Evolutionary conservation across 306 rosid species (phyloP), one percentile per base, ranked within the genome.

Genomic region (Gynostemma pentaphyllum): DNA sequence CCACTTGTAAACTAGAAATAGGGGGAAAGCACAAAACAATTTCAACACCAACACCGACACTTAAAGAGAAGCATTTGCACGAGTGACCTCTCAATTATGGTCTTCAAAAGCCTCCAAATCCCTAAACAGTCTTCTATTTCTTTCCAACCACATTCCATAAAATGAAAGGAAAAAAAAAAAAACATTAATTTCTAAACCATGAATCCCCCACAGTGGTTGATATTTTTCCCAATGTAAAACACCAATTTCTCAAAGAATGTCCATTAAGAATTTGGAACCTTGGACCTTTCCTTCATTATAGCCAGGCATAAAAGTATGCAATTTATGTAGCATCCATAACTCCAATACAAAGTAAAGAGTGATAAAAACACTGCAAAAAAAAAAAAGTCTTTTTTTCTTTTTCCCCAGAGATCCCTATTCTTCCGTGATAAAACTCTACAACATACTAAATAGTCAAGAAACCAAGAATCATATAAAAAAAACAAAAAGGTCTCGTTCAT

Each of bases 391-490:
- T 19, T 18, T 55, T 34, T 18, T 41, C 24, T 30, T 29, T 18
- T 13, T 56, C 63, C 63, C 63, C 63, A 34, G 16, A 56, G 19
- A 32, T 34, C 19, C 45, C 63, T 4, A 45, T 30, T 5, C 63
- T 34, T 4, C 59, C 37, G 26, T 55, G 22, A 9, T 55, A 55
- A 55, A 55, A n/a, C 42, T n/a, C 42, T 18, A 55, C 41, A 32
- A 56, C 11, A 34, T n/a, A 55, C 21, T 30, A 29, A 9, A 1
- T 9, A 18, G 44, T 32, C 18, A 55, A 27, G 44, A 55, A 18
- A 55, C 44, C 44, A 55, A 9, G 63, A n/a, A n/a, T n/a, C 44
- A 53, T 28, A 23, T 53, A 53, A 53, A 53, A 34, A 53, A 53
- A 53, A 34, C 61, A n/a, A 40, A 53, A 29, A 44, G 63, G 26